Conservation (phyloP, 2,329 filamentous ascomycete genomes). For the Ceratocystiopsis minuta region DNA sequence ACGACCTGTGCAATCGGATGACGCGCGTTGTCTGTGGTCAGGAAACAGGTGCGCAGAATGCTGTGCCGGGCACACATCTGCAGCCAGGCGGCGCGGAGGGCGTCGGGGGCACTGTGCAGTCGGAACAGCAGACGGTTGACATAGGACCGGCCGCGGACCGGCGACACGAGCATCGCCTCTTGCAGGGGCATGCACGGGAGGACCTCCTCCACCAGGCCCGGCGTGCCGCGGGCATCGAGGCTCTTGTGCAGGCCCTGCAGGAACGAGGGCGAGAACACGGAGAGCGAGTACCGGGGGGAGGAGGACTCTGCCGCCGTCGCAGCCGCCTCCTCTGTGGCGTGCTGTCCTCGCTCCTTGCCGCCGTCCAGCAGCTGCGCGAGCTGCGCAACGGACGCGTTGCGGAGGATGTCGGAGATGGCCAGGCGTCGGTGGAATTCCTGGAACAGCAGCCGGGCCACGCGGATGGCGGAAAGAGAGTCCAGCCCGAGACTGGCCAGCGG, state of each 20-base stretch:
- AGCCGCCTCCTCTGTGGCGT: no score
- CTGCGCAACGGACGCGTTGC: conserved; percentile 44
- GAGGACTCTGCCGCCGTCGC: background rate
- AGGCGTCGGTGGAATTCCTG: conserved; percentile 26
- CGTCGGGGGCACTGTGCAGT: conserved; percentile 22
- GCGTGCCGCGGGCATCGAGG: background rate
- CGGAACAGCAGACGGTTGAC: conserved; percentile 54
- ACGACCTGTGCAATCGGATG: conserved; percentile 59
- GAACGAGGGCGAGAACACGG: conserved; percentile 15
- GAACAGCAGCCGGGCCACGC: conserved; percentile 41
- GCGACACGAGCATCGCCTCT: conserved; percentile 63
- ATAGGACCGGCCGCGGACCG: conserved; percentile 35
- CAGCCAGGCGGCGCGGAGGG: conserved; percentile 33
- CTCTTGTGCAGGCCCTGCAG: conserved; percentile 3
- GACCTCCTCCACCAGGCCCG: conserved; percentile 29
- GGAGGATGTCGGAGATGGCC: conserved; percentile 52
- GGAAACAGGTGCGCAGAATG: conserved; percentile 63
- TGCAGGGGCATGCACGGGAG: conserved; percentile 76
- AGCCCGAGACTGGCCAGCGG: conserved; percentile 66
- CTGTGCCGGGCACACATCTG: conserved; percentile 47
- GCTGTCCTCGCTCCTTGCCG: background rate
- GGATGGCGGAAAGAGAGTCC: conserved; percentile 69
- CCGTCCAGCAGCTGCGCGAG: conserved; percentile 25
- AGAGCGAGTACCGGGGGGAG: background rate
- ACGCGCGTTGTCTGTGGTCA: conserved; percentile 38